A percentile compares a stretch with the other conserved stretches of the same genome.
phyloP scores from a whole-genome alignment of 1,284 basidiomycete species.

The Sporisorium iseilematis-ciliati region DNA sequence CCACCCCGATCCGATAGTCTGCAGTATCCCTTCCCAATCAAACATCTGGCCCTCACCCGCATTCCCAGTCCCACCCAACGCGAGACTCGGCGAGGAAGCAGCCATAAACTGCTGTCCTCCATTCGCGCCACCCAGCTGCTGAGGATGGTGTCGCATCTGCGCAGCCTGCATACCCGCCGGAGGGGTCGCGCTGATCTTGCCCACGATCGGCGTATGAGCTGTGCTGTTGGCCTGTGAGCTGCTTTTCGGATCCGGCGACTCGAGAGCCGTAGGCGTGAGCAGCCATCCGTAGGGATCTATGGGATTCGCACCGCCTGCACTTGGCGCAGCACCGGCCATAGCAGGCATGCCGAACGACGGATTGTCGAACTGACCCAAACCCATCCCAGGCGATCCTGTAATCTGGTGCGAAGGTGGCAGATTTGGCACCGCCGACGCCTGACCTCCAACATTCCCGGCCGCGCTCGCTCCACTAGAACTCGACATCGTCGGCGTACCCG shows the following conservation, averaged over 20 bases:
- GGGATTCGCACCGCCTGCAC: constrained; percentile 22
- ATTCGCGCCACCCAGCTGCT: constrained; percentile 15
- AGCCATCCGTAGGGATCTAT: constrained; percentile 55
- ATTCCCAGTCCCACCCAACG: constrained; percentile 1
- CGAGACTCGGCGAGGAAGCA: constrained; percentile 32
- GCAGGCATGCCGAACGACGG: constrained; percentile 4
- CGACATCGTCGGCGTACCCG: constrained; percentile 44
- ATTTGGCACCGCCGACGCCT: constrained; percentile 11
- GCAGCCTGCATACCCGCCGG: constrained; percentile 4
- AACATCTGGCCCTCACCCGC: constrained; percentile 35
- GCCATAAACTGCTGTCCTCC: constrained; percentile 17
- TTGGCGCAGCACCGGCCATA: neutral
- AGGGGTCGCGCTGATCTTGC: constrained; percentile 11
- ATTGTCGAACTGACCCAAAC: constrained; percentile 20
- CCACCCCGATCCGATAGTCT: constrained; percentile 51
- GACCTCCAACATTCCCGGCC: neutral
- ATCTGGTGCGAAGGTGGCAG: constrained; percentile 28
- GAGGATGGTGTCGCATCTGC: constrained; percentile 23
- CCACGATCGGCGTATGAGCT: constrained; percentile 35
- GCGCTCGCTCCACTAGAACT: neutral
- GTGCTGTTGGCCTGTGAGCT: constrained; percentile 19
- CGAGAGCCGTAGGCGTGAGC: constrained; percentile 40
- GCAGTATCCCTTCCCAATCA: constrained; percentile 51
- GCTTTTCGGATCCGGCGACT: constrained; percentile 35
- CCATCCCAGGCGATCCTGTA: constrained; percentile 15